A percentile compares a stretch with the other conserved stretches of the same genome.
phyloP scores from a whole-genome alignment of 495 filamentous ascomycete genomes.

The Chaetomium cochliodes region DNA sequence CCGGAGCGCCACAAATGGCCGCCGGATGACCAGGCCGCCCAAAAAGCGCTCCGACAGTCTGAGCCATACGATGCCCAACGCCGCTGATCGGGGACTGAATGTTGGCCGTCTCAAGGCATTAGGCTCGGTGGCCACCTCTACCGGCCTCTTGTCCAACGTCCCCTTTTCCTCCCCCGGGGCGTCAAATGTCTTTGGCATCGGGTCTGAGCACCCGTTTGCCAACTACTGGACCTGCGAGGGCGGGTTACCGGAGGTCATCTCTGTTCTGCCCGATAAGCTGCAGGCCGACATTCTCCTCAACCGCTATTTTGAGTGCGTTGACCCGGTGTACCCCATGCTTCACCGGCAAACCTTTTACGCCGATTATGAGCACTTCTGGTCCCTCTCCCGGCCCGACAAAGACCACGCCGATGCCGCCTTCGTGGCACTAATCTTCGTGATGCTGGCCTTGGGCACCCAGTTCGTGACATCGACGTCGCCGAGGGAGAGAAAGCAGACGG shows the following conservation, averaged over 20 bases:
- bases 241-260: conserved; percentile 67
- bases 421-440: conserved; percentile 63
- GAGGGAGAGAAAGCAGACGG: conserved; percentile 60
- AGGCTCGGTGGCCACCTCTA: conserved; percentile 50
- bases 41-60: conserved; percentile 43
- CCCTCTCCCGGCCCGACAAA: conserved; percentile 50
- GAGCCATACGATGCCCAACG: conserved; percentile 42
- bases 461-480: conserved; percentile 60
- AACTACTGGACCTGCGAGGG: conserved; percentile 78
- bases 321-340: conserved; percentile 72
- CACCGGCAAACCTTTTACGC: conserved; percentile 63
- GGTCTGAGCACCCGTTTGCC: conserved; percentile 64
- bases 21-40: conserved; percentile 58
- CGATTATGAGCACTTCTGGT: conserved; percentile 73
- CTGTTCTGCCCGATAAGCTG: conserved; percentile 64
- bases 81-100: conserved; percentile 46
- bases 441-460: conserved; percentile 71
- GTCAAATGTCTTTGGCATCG: conserved; percentile 68
- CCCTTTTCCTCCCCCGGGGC: conserved; percentile 61
- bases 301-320: conserved; percentile 71
- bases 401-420: conserved; percentile 56
- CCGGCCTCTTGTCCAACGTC: conserved; percentile 64
- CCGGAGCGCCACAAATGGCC: conserved; percentile 49
- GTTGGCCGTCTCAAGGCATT: conserved; percentile 37
- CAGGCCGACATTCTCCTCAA: conserved; percentile 68